Base-by-base conservation (phyloP, 495 filamentous ascomycete species). In the Aeminium ludgeri region DNA sequence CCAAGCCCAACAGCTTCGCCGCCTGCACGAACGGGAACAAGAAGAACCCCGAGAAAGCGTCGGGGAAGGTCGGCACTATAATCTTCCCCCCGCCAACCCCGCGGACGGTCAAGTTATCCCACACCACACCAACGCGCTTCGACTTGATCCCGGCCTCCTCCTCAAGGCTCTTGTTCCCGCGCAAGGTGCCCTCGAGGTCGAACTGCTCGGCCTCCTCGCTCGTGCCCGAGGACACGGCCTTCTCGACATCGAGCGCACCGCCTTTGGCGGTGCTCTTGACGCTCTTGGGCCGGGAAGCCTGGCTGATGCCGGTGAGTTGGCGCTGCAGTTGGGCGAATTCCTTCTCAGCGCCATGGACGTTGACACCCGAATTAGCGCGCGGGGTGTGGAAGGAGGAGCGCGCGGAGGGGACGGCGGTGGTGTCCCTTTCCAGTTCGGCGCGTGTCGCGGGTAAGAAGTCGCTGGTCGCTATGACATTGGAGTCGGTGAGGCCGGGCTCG, bases 101-200 rank as follows among this genome's bases (percentile, higher is more conserved):
- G 52, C 73, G 75, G 23, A 89, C 82, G 0, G 80, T 80, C 30
- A 92, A 61, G 23, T 70, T 67, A 33, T 86, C 71, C 82, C 81
- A 92, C 34, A 81, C 69, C 0, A 89, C 82, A 34, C 80, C 72
- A 31, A 86, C 76, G 39, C 76, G 72, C 60, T 92, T 92, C 16
- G 73, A 65, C 50, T 73, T 74, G 50, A 89, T 87, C 2, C 84
- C 84, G 10, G 80, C 75, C 41, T 74, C 74, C 36, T 69, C 65
- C 49, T 85, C 80, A n/a, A 76, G 72, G 30, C 59, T 69, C 38
- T 77, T 66, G 31, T 73, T 72, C 2, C 83, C 82, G 27, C 78
- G 64, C 46, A 92, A 59, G 11, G 74, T 69, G 1, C 58, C 55
- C 50, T 86, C 81, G 29, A 92, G 59, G 47, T 89, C 71, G 58